Evolutionary conservation across 495 filamentous ascomycete species (phyloP).

Genomic region (Bacidia gigantensis): DNA sequence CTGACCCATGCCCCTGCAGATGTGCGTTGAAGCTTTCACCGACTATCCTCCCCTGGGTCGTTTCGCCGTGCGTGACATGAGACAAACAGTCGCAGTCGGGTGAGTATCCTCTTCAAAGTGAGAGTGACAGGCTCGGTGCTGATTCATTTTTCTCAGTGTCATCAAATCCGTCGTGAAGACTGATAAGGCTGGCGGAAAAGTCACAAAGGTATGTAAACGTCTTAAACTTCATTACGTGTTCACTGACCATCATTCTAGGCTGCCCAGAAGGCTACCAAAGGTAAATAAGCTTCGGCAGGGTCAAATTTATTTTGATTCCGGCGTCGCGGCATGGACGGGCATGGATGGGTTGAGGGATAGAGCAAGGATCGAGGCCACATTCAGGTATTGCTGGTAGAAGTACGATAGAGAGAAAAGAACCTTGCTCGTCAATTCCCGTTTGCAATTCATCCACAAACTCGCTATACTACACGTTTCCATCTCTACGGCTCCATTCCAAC

Average conservation of each 20-base stretch:
- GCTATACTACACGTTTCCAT: neutral
- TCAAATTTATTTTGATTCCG: neutral
- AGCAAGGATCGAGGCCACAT: neutral
- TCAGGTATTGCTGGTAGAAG: neutral
- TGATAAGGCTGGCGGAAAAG: constrained; percentile 54
- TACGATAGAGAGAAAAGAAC: neutral
- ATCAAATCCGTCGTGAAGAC: constrained; percentile 71
- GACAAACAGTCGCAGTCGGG: constrained; percentile 7
- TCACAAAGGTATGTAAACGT: constrained; percentile 67
- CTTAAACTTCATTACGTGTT: constrained; percentile 3
- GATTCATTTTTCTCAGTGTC: constrained; percentile 55
- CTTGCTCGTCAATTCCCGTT: neutral
- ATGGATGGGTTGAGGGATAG: neutral
- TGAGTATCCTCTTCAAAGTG: neutral
- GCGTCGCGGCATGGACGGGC: neutral
- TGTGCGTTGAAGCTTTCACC: constrained; percentile 99
- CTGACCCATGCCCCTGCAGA: too few relatives aligned
- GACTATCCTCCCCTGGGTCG: constrained; percentile 97
- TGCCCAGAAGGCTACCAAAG: constrained; percentile 46
- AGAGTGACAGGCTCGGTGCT: constrained; percentile 74
- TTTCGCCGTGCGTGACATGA: constrained; percentile 84
- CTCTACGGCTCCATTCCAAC: neutral
- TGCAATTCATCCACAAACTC: neutral
- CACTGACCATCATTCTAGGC: constrained; percentile 21
- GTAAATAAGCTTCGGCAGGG: constrained; percentile 46